Evolutionary conservation across 306 rosid species (phyloP).

Genomic region (Malus sylvestris): DNA sequence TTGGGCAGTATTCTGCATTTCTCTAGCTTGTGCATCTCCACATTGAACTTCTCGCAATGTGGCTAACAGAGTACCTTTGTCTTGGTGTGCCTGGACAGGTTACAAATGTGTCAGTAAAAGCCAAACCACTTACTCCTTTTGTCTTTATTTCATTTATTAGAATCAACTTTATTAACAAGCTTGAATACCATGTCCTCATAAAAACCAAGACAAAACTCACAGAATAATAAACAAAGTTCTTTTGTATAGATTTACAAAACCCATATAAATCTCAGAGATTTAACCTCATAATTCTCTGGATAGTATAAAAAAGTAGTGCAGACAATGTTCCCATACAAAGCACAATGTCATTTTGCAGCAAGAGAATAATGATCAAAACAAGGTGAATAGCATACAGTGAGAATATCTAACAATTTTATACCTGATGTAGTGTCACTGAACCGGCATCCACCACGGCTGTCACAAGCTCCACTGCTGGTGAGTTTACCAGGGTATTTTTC

Average conservation of each 20-base stretch:
- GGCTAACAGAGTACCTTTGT: conserved; percentile 11
- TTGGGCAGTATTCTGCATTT: conserved; percentile 15
- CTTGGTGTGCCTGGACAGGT: conserved; percentile 20
- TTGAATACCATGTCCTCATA: background rate
- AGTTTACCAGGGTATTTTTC: conserved; percentile 24
- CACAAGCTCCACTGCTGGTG: conserved; percentile 15
- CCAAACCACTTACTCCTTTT: background rate
- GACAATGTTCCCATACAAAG: background rate
- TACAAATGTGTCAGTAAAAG: background rate
- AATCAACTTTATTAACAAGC: background rate
- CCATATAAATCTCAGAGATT: background rate
- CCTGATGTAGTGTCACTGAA: conserved; percentile 25
- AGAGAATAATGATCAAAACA: background rate
- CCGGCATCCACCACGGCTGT: conserved; percentile 7
- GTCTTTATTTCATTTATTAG: background rate
- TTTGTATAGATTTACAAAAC: background rate
- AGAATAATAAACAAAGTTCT: background rate
- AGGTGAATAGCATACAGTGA: background rate
- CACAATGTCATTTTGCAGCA: background rate
- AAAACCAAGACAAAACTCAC: background rate
- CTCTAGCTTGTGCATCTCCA: conserved; percentile 15
- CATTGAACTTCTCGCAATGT: conserved; percentile 4
- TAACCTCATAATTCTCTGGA: background rate
- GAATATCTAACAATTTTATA: background rate
- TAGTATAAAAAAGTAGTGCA: background rate